phyloP scores from a whole-genome alignment of 176 grass and related monocot species.

The Musa troglodytarum region DNA sequence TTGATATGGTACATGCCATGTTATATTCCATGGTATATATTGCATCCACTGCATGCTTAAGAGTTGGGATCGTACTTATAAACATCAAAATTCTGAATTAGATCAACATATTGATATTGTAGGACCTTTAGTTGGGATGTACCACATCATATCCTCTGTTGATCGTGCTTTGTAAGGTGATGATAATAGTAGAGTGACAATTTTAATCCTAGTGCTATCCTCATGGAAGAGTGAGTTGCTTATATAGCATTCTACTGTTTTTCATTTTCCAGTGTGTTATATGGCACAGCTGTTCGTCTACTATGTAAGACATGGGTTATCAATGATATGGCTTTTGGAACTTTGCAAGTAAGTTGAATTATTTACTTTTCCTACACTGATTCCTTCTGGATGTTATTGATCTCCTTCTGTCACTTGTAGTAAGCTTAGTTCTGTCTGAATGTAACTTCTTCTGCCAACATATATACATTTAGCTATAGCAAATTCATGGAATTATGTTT shows the following conservation, averaged over 20 bases:
- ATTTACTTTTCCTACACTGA: background rate
- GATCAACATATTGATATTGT: background rate
- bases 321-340: constrained; percentile 76
- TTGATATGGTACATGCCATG: too few species aligned
- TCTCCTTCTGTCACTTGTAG: background rate
- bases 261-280: constrained; percentile 36
- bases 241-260: background rate
- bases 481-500: background rate
- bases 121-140: background rate
- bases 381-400: background rate
- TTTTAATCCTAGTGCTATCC: background rate
- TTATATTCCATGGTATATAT: too few species aligned
- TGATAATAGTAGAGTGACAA: background rate
- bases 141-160: background rate
- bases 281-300: constrained; percentile 66
- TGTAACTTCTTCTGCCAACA: too few species aligned
- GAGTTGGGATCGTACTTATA: background rate
- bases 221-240: background rate
- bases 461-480: background rate
- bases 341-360: constrained; percentile 71
- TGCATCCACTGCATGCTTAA: too few species aligned
- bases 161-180: background rate
- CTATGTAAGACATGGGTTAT: constrained; percentile 79
- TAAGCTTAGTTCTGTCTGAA: too few species aligned
- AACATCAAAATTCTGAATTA: background rate